Evolutionary conservation across 768 basidiomycete genomes (phyloP), one percentile per base, ranked within the genome.

Genomic region (Lactarius deliciosus): DNA sequence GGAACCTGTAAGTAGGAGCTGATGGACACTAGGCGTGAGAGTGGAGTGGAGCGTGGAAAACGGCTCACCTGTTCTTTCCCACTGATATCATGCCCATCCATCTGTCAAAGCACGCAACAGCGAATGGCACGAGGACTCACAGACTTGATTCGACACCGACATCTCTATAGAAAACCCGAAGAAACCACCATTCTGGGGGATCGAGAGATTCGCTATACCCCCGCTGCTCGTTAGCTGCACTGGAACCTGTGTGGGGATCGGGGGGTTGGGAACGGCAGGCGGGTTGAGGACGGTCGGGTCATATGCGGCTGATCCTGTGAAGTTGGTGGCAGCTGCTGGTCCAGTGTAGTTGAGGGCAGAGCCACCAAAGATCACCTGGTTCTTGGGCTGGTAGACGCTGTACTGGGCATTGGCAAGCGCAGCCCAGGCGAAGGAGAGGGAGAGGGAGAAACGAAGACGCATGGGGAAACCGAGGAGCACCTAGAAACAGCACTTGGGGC

Each of bases 81-180:
- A 86, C 85, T 86, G 69, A 68, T 54, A 45, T 3, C 16, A 70
- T 54, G 61, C 41, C 41, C 47, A 2, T 10, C 47, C 41, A 8
- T 57, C 61, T 36, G 58, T 66, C 34, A 60, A 45, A 22, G 13
- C 61, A 22, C 30, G 30, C n/a, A 58, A 22, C 0, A 10, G 11
- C 1, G 34, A 40, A 40, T 11, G 22, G 30, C 0, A 34, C 3
- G 20, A 47, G 15, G 41, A 84, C 86, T 77, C 75, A 89, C 88
- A 76, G 68, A 90, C 80, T 79, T 85, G 84, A 63, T 83, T 84
- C 13, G 86, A 80, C 7, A 92, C 86, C 40, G 89, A 90, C 80
- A 90, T 82, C 75, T 92, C 90, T 38, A 93, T 82, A 2, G 87
- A 90, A 72, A 92, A 90, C 2, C 89, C 90, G 60, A 86, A 81